Evolutionary conservation across 345 rosid genomes (phyloP).

Genomic region (Isatis tinctoria): DNA sequence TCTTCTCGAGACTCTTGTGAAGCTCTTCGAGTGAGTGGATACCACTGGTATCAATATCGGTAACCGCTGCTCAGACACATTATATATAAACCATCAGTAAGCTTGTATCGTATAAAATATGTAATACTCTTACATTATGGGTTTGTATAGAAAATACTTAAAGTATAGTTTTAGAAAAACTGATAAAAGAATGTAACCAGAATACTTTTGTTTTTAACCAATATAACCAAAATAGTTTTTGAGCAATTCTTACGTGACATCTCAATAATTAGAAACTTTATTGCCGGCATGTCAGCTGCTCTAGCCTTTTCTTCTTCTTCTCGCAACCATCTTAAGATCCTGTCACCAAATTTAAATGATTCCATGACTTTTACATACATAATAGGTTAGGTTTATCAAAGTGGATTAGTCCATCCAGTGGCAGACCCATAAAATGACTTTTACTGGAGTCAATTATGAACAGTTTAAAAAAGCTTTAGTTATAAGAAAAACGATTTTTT

Average conservation of each 20-base stretch:
- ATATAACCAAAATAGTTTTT: too few species aligned
- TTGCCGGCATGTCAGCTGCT: constrained; percentile 35
- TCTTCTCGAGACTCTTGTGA: constrained; percentile 53
- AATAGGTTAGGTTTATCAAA: background rate
- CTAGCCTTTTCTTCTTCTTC: constrained; percentile 56
- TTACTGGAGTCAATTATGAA: too few species aligned
- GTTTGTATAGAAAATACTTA: background rate
- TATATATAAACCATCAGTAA: background rate
- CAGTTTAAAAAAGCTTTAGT: too few species aligned
- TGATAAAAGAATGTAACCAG: background rate
- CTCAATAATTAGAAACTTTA: constrained; percentile 59
- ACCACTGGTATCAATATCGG: constrained; percentile 88
- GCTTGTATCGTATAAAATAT: background rate
- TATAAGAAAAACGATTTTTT: too few species aligned
- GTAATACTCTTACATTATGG: background rate
- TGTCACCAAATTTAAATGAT: constrained; percentile 26
- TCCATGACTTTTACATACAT: background rate
- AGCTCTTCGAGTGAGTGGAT: constrained; percentile 74
- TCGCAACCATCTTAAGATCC: constrained; percentile 67
- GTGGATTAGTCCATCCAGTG: background rate
- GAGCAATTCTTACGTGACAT: constrained; percentile 79
- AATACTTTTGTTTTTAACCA: background rate
- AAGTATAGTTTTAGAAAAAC: background rate
- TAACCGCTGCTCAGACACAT: constrained; percentile 50
- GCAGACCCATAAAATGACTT: too few species aligned